Percentiles rank a stretch among this genome's conserved stretches.
Conservation (phyloP, 768 basidiomycete genomes). For the Daedalea quercina region DNA sequence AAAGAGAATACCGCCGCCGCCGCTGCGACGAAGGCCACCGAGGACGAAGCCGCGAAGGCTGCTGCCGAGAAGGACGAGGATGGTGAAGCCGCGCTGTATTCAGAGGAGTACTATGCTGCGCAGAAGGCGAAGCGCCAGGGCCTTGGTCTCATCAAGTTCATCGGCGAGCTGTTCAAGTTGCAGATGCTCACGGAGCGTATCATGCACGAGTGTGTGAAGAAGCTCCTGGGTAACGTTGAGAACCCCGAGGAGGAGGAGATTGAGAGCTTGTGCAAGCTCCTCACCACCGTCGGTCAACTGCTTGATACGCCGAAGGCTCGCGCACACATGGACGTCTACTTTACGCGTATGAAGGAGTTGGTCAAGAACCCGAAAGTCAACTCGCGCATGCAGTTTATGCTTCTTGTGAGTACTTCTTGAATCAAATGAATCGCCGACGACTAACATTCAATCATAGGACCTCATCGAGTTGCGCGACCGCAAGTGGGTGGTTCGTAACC, state of each 20-base stretch:
- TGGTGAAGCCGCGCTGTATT: conserved; percentile 77
- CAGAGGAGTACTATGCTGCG: conserved; percentile 88
- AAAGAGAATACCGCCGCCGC: conserved; percentile 84
- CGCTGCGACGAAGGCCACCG: conserved; percentile 80
- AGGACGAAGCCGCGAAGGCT: conserved; percentile 74
- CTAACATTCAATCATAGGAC: conserved; percentile 48
- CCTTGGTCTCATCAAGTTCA: conserved; percentile 94
- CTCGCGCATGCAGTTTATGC: conserved; percentile 90
- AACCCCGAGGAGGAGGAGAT: conserved; percentile 97
- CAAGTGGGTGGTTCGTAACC: conserved; percentile 72
- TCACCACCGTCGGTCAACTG: conserved; percentile 78
- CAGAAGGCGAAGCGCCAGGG: conserved; percentile 96
- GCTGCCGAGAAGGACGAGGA: conserved; percentile 52
- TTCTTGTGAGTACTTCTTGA: conserved; percentile 56
- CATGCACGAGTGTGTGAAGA: conserved; percentile 97
- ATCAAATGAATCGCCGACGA: neutral
- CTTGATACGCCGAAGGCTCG: conserved; percentile 78
- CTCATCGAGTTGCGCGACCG: conserved; percentile 81
- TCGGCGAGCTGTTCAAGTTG: conserved; percentile 95
- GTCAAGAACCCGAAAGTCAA: conserved; percentile 66
- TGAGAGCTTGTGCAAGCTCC: conserved; percentile 87
- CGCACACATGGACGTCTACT: conserved; percentile 88
- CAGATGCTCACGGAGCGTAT: conserved; percentile 96
- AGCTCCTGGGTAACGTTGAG: conserved; percentile 85
- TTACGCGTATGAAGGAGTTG: conserved; percentile 81